These are phyloP conservation scores for Angomonas deanei DNA, from an alignment of 208 protist genomes.

Conservation along the genomic window DNA sequence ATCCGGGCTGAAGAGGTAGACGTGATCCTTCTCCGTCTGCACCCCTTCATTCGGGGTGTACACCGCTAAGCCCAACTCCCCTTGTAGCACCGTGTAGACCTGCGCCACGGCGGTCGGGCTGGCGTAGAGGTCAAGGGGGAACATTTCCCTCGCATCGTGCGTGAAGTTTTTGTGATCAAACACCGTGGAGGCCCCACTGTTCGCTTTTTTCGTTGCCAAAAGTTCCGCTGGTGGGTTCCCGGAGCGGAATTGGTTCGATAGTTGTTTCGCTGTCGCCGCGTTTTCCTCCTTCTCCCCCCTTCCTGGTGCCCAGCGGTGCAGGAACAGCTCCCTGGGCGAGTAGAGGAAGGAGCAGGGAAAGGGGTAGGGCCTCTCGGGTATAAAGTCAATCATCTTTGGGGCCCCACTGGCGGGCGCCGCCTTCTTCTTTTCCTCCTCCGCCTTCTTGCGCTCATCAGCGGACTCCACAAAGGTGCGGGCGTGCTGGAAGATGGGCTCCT, in stretches of 20 bases:
- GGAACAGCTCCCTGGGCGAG: slow-evolving; percentile 16
- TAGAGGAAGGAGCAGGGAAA: slow-evolving; percentile 55
- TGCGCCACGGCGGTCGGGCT: slow-evolving; percentile 5
- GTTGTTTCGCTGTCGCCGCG: background rate
- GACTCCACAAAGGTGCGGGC: background rate
- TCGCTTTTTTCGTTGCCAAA: background rate
- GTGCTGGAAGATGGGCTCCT: slow-evolving; percentile 12
- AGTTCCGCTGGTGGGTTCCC: background rate
- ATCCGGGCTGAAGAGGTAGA: slow-evolving; percentile 42
- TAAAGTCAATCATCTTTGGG: background rate
- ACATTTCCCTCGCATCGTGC: background rate
- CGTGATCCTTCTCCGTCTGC: background rate
- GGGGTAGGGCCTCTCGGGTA: slow-evolving; percentile 21
- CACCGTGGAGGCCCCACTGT: background rate
- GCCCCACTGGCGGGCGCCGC: background rate
- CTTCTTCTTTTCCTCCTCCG: background rate
- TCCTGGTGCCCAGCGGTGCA: background rate
- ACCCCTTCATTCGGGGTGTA: background rate
- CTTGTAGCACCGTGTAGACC: slow-evolving; percentile 30
- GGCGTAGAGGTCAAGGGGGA: slow-evolving; percentile 14
- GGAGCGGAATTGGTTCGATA: background rate
- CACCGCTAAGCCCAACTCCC: slow-evolving; percentile 30
- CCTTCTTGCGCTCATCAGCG: background rate
- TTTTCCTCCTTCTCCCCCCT: background rate
- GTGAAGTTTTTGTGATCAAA: background rate